Conservation (phyloP, 129 eudicot genomes). For the Kitagawia praeruptora region DNA sequence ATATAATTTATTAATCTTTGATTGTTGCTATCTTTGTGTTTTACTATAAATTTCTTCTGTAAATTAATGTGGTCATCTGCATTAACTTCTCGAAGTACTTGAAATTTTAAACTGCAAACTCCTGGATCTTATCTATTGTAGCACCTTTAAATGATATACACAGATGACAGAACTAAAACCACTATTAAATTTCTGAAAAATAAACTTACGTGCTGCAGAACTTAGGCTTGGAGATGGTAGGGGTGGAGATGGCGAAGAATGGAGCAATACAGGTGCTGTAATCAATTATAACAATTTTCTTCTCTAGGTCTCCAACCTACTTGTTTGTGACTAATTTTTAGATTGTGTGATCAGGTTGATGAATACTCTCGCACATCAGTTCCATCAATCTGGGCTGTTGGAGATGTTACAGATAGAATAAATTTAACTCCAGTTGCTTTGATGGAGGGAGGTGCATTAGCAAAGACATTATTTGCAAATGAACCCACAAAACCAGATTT, state of each 20-base stretch:
- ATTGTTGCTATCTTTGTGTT: background rate
- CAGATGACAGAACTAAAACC: background rate
- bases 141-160: background rate
- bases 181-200: background rate
- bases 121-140: background rate
- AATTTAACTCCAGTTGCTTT: conserved; percentile 98
- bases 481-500: conserved; percentile 94
- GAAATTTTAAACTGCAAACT: background rate
- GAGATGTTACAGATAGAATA: conserved; percentile 95
- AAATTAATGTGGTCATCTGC: background rate
- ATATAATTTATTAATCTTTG: background rate
- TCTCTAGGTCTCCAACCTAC: background rate
- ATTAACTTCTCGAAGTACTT: background rate
- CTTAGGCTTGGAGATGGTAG: conserved; percentile 79
- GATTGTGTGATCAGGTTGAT: conserved; percentile 55
- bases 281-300: background rate
- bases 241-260: conserved; percentile 68
- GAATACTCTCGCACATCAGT: conserved; percentile 87
- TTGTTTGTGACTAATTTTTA: background rate
- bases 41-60: background rate
- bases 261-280: conserved; percentile 76
- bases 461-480: conserved; percentile 82
- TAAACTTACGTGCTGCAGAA: conserved; percentile 41
- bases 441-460: conserved; percentile 99
- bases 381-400: conserved; percentile 98